A percentile compares a stretch with the other conserved stretches of the same genome.
These are phyloP conservation scores for Grosmannia clavigera DNA, from an alignment of 2,329 filamentous ascomycete genomes.

Conservation along the genomic window DNA sequence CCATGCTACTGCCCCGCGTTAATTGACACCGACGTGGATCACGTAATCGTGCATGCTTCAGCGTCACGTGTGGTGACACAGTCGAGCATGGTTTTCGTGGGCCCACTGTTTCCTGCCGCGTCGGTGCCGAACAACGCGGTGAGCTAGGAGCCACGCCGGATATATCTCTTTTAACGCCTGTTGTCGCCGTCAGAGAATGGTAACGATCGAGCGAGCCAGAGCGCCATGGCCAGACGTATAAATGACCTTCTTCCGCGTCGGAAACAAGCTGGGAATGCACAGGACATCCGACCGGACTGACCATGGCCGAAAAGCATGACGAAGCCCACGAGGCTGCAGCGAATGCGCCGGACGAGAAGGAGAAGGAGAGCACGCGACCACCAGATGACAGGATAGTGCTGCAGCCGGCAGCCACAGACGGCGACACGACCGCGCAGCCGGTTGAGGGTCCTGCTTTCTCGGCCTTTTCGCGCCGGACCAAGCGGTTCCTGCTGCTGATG, in stretches of 20 bases:
- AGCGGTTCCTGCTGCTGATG: slow-evolving; percentile 17
- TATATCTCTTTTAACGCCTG: background rate
- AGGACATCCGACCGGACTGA: no score
- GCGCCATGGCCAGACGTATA: background rate
- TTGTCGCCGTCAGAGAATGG: background rate
- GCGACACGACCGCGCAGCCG: background rate
- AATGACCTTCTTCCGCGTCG: background rate
- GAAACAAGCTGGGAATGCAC: no score
- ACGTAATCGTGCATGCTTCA: no score
- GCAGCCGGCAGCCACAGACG: background rate
- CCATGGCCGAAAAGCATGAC: background rate
- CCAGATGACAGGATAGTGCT: background rate
- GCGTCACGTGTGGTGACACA: no score
- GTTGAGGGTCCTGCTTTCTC: slow-evolving; percentile 2
- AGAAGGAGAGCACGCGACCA: background rate
- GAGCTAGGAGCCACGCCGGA: background rate
- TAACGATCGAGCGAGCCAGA: background rate
- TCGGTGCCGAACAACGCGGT: background rate
- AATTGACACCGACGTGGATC: no score
- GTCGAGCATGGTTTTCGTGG: no score
- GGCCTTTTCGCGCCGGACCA: slow-evolving; percentile 15
- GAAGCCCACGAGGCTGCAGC: background rate
- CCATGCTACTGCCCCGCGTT: background rate
- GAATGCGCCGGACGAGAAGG: no score
- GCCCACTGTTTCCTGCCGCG: no score